Evolutionary conservation across 768 basidiomycete genomes (phyloP), one percentile per base, ranked within the genome.

Genomic region (Gymnopilus dilepis): DNA sequence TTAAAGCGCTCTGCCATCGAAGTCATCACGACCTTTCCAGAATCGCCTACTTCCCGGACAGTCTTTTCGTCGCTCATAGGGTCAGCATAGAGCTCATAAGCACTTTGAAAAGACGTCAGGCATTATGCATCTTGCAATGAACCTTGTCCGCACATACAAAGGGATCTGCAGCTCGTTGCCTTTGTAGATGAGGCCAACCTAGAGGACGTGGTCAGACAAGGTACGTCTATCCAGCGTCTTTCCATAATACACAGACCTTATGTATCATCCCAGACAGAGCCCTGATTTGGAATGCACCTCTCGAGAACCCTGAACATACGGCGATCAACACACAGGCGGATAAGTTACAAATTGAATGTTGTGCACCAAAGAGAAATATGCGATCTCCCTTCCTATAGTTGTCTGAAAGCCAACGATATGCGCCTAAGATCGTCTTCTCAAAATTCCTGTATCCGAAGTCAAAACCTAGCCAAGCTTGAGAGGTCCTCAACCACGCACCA

Each of bases 201-300:
- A 12, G 11, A 9, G 17, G 31, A 21, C 21, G 4, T 34, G 6
- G 33, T 12, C 33, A 24, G 19, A 3, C 4, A 56, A 21, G 48
- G 33, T 24, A n/a, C n/a, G 15, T 4, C 5, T 7, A n/a, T 9
- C 15, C 13, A 17, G n/a, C 26, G 11, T 5, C n/a, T 7, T 9
- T 26, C 8, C 12, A 31, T 34, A 13, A 4, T 4, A 21, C 17
- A 15, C 61, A 7, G 31, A 80, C 82, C 52, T 64, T 74, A 17
- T 75, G 65, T 19, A 82, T 80, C 82, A 83, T 81, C 4, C 70
- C 82, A 1, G 81, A 76, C 34, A 83, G 53, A 0, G 71, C 77
- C 26, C 82, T 73, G 9, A 77, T 78, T 64, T 82, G 82, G 63
- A 79, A 82, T 28, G 80, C 81, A 2, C 82, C 82, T 17, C 82